These are phyloP conservation scores for Umbelopsis vinacea DNA, from an alignment of 192 early-diverging fungal species.

Conservation along the genomic window DNA sequence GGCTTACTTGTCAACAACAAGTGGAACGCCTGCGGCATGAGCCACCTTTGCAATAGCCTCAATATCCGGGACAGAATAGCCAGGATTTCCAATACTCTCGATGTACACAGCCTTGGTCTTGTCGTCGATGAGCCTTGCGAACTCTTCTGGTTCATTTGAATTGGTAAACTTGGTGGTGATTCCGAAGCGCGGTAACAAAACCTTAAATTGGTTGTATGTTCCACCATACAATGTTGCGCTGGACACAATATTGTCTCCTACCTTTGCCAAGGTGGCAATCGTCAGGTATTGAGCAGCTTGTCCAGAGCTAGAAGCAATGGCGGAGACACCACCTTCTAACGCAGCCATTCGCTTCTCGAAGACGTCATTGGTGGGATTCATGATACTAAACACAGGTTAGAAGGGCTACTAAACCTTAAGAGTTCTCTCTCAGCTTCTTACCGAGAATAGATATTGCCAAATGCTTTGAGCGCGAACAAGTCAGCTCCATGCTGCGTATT, in stretches of 20 bases:
- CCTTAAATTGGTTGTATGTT: slow-evolving; percentile 88
- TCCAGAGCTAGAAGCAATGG: slow-evolving; percentile 59
- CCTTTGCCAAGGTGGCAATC: slow-evolving; percentile 73
- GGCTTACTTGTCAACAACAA: slow-evolving; percentile 87
- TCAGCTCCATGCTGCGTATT: slow-evolving; percentile 79
- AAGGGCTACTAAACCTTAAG: background rate
- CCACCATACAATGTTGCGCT: slow-evolving; percentile 77
- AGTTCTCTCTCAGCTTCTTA: slow-evolving; percentile 23
- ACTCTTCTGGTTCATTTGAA: slow-evolving; percentile 76
- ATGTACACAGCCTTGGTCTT: slow-evolving; percentile 92
- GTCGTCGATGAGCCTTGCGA: slow-evolving; percentile 79
- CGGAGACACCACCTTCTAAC: slow-evolving; percentile 85
- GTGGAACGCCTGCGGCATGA: slow-evolving; percentile 82
- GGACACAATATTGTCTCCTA: slow-evolving; percentile 90
- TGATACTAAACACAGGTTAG: slow-evolving; percentile 32
- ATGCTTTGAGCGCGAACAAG: slow-evolving; percentile 74
- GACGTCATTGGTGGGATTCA: slow-evolving; percentile 85
- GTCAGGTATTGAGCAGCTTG: slow-evolving; percentile 89
- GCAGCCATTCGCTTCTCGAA: slow-evolving; percentile 94
- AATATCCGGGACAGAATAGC: slow-evolving; percentile 89
- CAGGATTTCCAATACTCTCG: slow-evolving; percentile 92
- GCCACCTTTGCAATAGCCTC: slow-evolving; percentile 79
- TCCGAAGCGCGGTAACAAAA: slow-evolving; percentile 80
- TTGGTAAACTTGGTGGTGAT: slow-evolving; percentile 80
- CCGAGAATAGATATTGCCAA: slow-evolving; percentile 90